phyloP scores from a whole-genome alignment of 345 rosid species.

The Durio zibethinus region DNA sequence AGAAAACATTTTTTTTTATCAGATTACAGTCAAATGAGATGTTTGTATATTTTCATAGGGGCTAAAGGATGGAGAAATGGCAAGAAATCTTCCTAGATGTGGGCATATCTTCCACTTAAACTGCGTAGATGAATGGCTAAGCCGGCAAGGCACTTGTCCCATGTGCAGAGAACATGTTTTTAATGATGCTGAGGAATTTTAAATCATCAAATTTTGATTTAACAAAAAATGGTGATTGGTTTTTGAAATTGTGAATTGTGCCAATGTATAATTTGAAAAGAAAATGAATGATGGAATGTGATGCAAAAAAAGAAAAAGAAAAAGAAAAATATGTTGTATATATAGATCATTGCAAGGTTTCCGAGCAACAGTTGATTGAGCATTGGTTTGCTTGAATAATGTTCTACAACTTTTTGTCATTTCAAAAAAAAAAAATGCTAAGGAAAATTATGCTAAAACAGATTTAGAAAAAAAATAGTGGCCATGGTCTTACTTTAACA shows the following conservation, averaged over 20 bases:
- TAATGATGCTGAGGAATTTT: constrained; percentile 3
- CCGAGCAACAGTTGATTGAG: not conserved
- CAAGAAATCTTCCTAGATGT: constrained; percentile 59
- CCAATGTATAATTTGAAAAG: not conserved
- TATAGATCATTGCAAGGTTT: not conserved
- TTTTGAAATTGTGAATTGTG: not conserved
- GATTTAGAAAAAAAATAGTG: not conserved
- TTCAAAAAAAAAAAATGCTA: not conserved
- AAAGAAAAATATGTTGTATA: no score
- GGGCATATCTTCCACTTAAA: constrained; percentile 61
- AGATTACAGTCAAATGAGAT: not conserved
- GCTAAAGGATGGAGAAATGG: constrained; percentile 48
- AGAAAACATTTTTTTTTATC: not conserved
- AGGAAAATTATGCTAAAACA: not conserved
- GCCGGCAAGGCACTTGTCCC: constrained; percentile 62
- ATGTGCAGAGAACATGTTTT: constrained; percentile 55
- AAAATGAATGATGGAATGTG: not conserved
- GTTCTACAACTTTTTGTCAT: not conserved
- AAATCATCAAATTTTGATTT: not conserved
- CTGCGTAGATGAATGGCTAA: constrained; percentile 74
- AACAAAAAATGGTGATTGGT: not conserved
- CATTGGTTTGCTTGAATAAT: not conserved
- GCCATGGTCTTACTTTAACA: no score
- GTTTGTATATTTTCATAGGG: constrained; percentile 37
- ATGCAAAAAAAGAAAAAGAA: not conserved